Percentiles rank a stretch among this genome's conserved stretches.
These are phyloP conservation scores for Starmerella apicola DNA, from an alignment of 805 yeast genomes.

Conservation along the genomic window DNA sequence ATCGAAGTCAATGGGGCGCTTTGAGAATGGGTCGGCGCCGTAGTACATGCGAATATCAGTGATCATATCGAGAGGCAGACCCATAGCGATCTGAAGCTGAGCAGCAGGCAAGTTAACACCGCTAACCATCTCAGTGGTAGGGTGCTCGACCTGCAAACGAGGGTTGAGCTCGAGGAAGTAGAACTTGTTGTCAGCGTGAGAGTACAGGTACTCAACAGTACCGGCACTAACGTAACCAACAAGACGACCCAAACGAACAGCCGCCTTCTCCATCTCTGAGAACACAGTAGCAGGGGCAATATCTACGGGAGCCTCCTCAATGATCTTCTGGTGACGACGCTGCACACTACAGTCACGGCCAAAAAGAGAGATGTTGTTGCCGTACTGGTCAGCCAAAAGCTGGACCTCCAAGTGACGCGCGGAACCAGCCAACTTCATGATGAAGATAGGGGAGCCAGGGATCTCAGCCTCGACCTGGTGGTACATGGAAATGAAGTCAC, in stretches of 20 bases:
- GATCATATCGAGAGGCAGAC: slow-evolving; percentile 91
- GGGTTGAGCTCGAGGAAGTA: slow-evolving; percentile 96
- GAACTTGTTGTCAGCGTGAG: slow-evolving; percentile 86
- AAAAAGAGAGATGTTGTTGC: slow-evolving; percentile 90
- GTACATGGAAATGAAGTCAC: slow-evolving; percentile 62
- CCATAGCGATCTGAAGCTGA: slow-evolving; percentile 98
- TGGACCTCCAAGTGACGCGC: slow-evolving; percentile 99
- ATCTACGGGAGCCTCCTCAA: slow-evolving; percentile 98
- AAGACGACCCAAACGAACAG: slow-evolving; percentile 88
- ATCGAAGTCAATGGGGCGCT: slow-evolving; percentile 82
- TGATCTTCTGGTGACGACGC: slow-evolving; percentile 97
- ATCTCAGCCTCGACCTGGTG: slow-evolving; percentile 94
- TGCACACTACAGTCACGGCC: slow-evolving; percentile 99
- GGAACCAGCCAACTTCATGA: slow-evolving; percentile 92
- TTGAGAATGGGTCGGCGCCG: slow-evolving; percentile 91
- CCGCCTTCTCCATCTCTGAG: slow-evolving; percentile 88
- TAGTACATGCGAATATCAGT: slow-evolving; percentile 83
- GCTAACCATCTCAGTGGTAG: slow-evolving; percentile 98
- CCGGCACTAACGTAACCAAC: slow-evolving; percentile 99
- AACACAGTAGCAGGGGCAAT: slow-evolving; percentile 80
- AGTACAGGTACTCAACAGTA: slow-evolving; percentile 94
- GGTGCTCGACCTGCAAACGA: slow-evolving; percentile 98
- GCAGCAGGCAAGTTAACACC: slow-evolving; percentile 98
- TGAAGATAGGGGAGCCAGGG: slow-evolving; percentile 97
- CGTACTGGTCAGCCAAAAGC: slow-evolving; percentile 94